These are phyloP conservation scores for Penstemon davidsonii DNA, from an alignment of 257 asterid genomes.

Conservation along the genomic window DNA sequence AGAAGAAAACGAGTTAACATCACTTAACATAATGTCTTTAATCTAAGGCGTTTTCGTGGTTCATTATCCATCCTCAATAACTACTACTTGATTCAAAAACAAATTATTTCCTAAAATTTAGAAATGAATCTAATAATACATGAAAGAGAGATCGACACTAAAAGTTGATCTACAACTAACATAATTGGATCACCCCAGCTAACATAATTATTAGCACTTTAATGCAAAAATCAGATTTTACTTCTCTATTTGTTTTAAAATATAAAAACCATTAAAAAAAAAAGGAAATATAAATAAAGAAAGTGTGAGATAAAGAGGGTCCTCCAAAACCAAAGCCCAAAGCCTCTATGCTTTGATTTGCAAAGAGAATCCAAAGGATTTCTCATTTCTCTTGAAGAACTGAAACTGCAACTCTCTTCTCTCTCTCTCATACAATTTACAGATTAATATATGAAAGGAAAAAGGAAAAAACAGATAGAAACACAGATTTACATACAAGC, in stretches of 20 bases:
- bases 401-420: not conserved
- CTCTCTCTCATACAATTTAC: constrained; percentile 17
- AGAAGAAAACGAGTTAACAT: too few relatives aligned
- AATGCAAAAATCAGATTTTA: not conserved
- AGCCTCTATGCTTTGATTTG: constrained; percentile 66
- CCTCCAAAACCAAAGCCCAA: constrained; percentile 51
- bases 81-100: too few relatives aligned
- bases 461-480: constrained; percentile 1
- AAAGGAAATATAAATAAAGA: constrained; percentile 20
- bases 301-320: constrained; percentile 48
- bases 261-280: not conserved
- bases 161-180: too few relatives aligned
- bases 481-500: constrained; percentile 37
- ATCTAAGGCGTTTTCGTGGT: too few relatives aligned
- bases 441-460: constrained; percentile 10
- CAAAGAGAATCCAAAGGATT: constrained; percentile 63
- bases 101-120: too few relatives aligned
- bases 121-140: too few relatives aligned
- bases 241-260: not conserved
- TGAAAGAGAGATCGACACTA: too few relatives aligned
- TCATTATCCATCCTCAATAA: too few relatives aligned
- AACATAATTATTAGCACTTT: not conserved
- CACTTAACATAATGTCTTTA: too few relatives aligned
- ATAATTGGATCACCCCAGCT: not conserved
- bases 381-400: constrained; percentile 22